Base-by-base conservation (phyloP, 1,139 yeast genomes). In the Yamadazyma sp. region DNA sequence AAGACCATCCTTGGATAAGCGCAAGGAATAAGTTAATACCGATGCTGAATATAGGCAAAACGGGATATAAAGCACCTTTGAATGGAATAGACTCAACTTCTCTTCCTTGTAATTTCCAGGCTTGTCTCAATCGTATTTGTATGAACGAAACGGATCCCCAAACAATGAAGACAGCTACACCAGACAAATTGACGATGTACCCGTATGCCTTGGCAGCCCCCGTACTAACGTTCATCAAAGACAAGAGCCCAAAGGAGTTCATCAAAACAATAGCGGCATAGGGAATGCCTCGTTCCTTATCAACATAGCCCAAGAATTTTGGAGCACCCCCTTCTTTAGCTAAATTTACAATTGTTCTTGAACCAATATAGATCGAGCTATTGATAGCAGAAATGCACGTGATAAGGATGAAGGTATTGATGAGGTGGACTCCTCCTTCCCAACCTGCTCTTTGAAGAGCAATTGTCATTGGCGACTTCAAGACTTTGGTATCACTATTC, bases 1-100 rank as follows among this genome's bases (percentile, higher is more conserved):
- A 67, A 1, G 83, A 65, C 87, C 88, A 82, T 2, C 88, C 86
- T 56, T 82, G 88, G 25, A 82, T 76, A 18, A 82, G 57, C 2
- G 78, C 82, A 45, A 82, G 64, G 42, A 82, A 71, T 2, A 69
- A 45, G 50, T 79, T 81, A 34, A 78, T 59, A 0, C 60, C 47
- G 6, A 82, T 61, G 1, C 84, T 83, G 33, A 76, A 50, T 34
- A 66, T 64, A 2, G 83, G 78, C 21, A 71, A 61, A 51, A 58
- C 64, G 2, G 89, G 88, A 52, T 67, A 80, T 51, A 73, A 64
- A 31, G 66, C 54, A 1, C 82, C 78, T 41, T 60, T 64, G 61
- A 66, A 82, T 1, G 83, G 82, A 31, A 83, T 63, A 2, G 75
- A 79, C 3, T 62, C 70, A 0, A 66, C 41, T 2, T 72, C 51